Evolutionary conservation across 2,329 filamentous ascomycete genomes (phyloP).

Genomic region (Pleoardoris graminearum): DNA sequence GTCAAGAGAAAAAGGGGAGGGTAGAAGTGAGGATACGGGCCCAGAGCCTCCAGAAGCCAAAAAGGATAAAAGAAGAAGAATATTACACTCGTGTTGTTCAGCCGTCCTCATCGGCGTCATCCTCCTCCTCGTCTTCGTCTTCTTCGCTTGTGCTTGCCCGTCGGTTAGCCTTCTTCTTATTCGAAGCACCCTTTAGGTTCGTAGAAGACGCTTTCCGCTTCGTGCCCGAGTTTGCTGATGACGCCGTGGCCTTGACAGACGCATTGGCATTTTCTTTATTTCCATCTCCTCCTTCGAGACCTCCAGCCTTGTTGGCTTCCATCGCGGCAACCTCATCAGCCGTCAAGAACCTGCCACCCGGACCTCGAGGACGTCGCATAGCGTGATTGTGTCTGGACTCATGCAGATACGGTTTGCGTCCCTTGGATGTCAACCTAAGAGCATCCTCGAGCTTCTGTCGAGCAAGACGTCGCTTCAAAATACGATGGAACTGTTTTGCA

Average conservation of each 20-base stretch:
- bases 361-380: conserved; percentile 91
- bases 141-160: conserved; percentile 55
- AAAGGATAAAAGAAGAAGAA: conserved; percentile 15
- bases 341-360: conserved; percentile 92
- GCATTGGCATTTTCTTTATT: conserved; percentile 47
- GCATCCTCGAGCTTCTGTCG: conserved; percentile 93
- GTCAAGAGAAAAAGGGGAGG: conserved; percentile 34
- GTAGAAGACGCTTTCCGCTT: conserved; percentile 40
- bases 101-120: conserved; percentile 56
- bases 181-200: conserved; percentile 36
- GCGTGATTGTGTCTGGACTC: conserved; percentile 98
- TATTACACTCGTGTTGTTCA: too few species aligned
- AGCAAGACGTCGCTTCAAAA: conserved; percentile 89
- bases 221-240: conserved; percentile 21
- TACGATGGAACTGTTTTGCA: conserved; percentile 97
- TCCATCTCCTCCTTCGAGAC: conserved; percentile 36
- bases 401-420: conserved; percentile 94
- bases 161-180: conserved; percentile 55
- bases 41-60: too few species aligned
- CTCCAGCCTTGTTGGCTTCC: conserved; percentile 55
- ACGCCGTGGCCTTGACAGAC: conserved; percentile 28
- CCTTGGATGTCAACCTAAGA: conserved; percentile 87
- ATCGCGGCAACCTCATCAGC: conserved; percentile 93
- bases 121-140: conserved; percentile 55
- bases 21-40: conserved; percentile 27